phyloP scores from a whole-genome alignment of 768 basidiomycete genomes.

The Butyriboletus loyo region DNA sequence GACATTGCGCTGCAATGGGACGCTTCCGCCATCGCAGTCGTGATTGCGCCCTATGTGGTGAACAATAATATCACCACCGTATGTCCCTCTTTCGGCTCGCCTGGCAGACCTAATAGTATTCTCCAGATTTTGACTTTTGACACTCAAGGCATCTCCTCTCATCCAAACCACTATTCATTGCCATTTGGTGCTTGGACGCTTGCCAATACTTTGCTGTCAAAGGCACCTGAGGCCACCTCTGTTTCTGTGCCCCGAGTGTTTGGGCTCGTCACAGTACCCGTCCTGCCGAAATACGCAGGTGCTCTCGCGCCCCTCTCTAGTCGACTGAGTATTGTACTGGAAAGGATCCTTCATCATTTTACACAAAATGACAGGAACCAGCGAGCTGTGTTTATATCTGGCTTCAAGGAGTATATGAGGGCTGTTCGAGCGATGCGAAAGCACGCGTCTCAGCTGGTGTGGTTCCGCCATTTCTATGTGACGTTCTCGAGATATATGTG shows the following conservation, averaged over 20 bases:
- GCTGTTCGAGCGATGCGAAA: conserved; percentile 67
- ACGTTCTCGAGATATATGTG: conserved; percentile 86
- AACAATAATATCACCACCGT: conserved; percentile 64
- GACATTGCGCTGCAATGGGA: conserved; percentile 71
- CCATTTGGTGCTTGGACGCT: conserved; percentile 53
- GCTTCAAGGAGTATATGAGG: conserved; percentile 49
- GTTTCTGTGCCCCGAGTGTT: conserved; percentile 45
- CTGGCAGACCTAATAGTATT: not conserved
- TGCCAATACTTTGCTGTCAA: conserved; percentile 27
- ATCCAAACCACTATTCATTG: conserved; percentile 83
- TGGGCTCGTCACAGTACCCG: conserved; percentile 56
- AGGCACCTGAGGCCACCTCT: conserved; percentile 28
- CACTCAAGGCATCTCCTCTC: conserved; percentile 66
- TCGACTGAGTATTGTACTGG: conserved; percentile 42
- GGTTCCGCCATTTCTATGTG: conserved; percentile 89
- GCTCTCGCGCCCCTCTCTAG: conserved; percentile 48
- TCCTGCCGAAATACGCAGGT: conserved; percentile 59
- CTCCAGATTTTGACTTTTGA: conserved; percentile 86
- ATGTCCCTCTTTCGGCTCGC: conserved; percentile 19
- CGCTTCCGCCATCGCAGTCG: conserved; percentile 50
- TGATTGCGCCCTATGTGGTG: conserved; percentile 57
- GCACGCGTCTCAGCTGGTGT: conserved; percentile 76
- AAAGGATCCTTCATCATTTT: conserved; percentile 3
- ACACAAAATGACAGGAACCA: not conserved
- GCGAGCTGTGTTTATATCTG: conserved; percentile 50